phyloP scores from a whole-genome alignment of 2,329 filamentous ascomycete species.

The Colletotrichum brevisporum region DNA sequence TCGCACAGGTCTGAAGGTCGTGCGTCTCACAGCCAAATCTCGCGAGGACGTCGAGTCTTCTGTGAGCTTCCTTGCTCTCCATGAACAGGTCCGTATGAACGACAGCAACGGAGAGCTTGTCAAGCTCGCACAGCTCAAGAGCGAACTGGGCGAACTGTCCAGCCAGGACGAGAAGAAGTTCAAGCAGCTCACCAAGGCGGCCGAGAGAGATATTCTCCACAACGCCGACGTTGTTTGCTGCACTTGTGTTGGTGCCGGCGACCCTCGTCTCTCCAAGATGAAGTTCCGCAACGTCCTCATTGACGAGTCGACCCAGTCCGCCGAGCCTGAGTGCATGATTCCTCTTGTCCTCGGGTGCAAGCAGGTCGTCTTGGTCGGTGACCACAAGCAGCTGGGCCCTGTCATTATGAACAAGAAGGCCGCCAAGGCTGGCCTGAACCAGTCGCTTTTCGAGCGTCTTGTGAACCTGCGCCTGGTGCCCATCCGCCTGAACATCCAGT shows the following conservation, averaged over 20 bases:
- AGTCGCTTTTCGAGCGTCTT: conserved; percentile 97
- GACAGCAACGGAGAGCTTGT: conserved; percentile 94
- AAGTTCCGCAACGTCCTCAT: conserved; percentile 99
- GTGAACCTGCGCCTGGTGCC: conserved; percentile 92
- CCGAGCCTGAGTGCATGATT: conserved; percentile 99
- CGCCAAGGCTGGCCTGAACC: conserved; percentile 95
- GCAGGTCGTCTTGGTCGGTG: conserved; percentile 97
- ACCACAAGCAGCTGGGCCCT: conserved; percentile 97
- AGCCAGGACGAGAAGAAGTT: conserved; percentile 99
- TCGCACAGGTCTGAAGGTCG: conserved; percentile 93
- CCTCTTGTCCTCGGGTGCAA: conserved; percentile 97
- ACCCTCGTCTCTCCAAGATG: conserved; percentile 95
- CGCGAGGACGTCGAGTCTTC: conserved; percentile 99
- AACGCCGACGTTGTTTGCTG: conserved; percentile 99
- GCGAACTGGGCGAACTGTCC: conserved; percentile 89
- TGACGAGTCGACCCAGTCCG: conserved; percentile 97
- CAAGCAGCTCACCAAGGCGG: conserved; percentile 93
- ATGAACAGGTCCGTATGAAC: conserved; percentile 97
- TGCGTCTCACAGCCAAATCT: conserved; percentile 98
- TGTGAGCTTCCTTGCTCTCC: conserved; percentile 93
- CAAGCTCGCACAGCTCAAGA: conserved; percentile 94
- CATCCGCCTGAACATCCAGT: conserved; percentile 95
- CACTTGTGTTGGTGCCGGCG: conserved; percentile 96
- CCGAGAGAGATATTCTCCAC: conserved; percentile 93
- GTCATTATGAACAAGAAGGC: conserved; percentile 99